Evolutionary conservation across 352 stramenopile species (phyloP), one percentile per base, ranked within the genome.

Genomic region (Phytophthora sansomeana): DNA sequence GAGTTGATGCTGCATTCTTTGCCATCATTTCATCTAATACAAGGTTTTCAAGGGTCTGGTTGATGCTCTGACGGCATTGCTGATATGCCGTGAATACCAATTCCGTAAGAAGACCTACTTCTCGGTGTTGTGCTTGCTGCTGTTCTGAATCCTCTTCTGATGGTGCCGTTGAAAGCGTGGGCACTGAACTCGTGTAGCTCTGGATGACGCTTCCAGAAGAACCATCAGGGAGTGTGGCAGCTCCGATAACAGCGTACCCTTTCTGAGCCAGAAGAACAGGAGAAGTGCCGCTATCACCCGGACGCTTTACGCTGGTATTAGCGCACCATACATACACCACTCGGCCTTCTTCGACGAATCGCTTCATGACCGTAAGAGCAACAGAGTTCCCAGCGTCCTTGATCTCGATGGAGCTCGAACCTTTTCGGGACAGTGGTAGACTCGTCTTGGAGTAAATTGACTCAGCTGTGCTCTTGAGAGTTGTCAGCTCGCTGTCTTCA

Each of bases 21-120:
- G 59, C 58, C 48, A 80, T 63, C 48, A 73, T 66, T 63, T 77
- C 68, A 24, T 80, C 64, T 26, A 80, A 33, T 17, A 82, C 36
- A 6, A 75, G 29, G 38, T 75, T 82, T 55, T 82, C 74, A 9
- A 82, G 60, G 3, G 49, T 63, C 48, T 74, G 63, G 29, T 67
- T 75, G 11, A 80, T 71, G 46, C 60, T 69, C 44, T 69, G 69
- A 4, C 65, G 65, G 17, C 68, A 65, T 14, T 73, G 58, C 17
- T 73, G 59, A 10, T 75, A 77, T 9, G 62, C 58, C 17, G 67
- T 43, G 30, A 80, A 63, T 14, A 80, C 58, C 56, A 74, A 63
- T 35, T 80, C 62, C 5, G 69, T 77, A 14, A 79, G 48, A 4
- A 70, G 39, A 13, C 74, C 74, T 8, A 73, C 65, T 48, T 77